A percentile compares a stretch with the other conserved stretches of the same genome.
These are phyloP conservation scores for Ensete ventricosum DNA, from an alignment of 176 grass and related monocot genomes.

Conservation along the genomic window DNA sequence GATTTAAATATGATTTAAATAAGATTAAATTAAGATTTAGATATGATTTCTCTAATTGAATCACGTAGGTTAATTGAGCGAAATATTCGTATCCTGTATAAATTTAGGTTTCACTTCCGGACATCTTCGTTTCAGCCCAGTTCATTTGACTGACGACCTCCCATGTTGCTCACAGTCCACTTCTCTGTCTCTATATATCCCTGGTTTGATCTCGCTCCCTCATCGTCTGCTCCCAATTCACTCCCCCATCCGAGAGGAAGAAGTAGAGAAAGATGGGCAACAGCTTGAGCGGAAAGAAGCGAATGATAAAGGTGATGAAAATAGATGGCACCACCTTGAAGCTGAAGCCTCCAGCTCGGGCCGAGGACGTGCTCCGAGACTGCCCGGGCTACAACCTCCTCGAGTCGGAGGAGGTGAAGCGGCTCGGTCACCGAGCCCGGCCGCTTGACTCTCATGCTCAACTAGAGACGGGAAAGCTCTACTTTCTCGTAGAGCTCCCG, in stretches of 20 bases:
- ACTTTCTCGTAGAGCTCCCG: constrained; percentile 81
- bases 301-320: constrained; percentile 90
- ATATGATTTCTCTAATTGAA: too few species aligned
- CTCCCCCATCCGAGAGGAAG: background rate
- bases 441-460: constrained; percentile 42
- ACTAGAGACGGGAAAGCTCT: constrained; percentile 59
- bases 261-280: constrained; percentile 44
- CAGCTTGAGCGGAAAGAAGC: constrained; percentile 54
- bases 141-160: too few species aligned
- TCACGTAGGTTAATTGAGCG: too few species aligned
- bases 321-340: constrained; percentile 79
- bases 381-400: constrained; percentile 68
- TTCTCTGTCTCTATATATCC: too few species aligned
- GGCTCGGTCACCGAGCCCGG: constrained; percentile 43
- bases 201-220: too few species aligned
- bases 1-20: too few species aligned
- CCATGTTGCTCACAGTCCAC: too few species aligned
- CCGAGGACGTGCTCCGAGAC: constrained; percentile 41
- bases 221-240: background rate
- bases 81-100: too few species aligned
- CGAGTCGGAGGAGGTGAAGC: constrained; percentile 72
- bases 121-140: too few species aligned
- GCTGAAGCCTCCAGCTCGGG: constrained; percentile 55
- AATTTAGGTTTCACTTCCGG: too few species aligned
- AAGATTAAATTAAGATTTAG: too few species aligned